Base-by-base conservation (phyloP, 225 moss, liverwort and hornwort species). In the Climacium dendroides region DNA sequence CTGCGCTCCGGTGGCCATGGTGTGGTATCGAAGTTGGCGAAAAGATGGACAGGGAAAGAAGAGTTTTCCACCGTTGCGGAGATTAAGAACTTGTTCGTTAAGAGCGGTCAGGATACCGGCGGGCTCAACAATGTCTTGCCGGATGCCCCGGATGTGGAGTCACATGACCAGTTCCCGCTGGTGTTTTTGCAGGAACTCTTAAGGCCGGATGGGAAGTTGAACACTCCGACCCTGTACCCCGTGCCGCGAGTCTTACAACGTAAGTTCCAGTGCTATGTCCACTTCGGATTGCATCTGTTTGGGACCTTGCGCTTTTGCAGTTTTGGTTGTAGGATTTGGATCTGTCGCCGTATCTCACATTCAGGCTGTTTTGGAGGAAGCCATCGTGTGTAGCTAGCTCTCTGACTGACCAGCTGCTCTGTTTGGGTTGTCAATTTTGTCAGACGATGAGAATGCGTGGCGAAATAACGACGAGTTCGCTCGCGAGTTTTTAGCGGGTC, bases 21-120 rank as follows among this genome's bases (percentile, higher is more conserved):
- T 41, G 15, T 15, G 70, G 0, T 2, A 15, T 26, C 41, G 15
- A 8, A 41, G 43, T 8, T 41, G 15, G 26, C 15, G 41, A 9
- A 2, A 0, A 70, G 1, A 69, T 41, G 25, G 2, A 1, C 8
- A 2, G 5, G 15, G 5, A 41, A 26, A 15, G 5, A 3, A 26
- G 43, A 70, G 3, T 70, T 70, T 5, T 15, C 26, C 41, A 5
- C 9, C 70, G 70, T 8, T 8, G 41, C 41, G 70, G 70, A 70
- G 41, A 70, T 70, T 43, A 70, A 43, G 41, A 26, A 26, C 2
- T 41, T 70, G 15, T 70, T 41, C 43, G 70, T 15, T 15, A 70
- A 43, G 70, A 24, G 2, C 1, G 24, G 69, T 70, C 15, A 39
- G 20, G 1, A 26, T 4, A 4, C 24, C 41, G 15, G 2, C 26